These are phyloP conservation scores for Quercus lobata DNA, from an alignment of 331 rosid genomes.

Conservation along the genomic window DNA sequence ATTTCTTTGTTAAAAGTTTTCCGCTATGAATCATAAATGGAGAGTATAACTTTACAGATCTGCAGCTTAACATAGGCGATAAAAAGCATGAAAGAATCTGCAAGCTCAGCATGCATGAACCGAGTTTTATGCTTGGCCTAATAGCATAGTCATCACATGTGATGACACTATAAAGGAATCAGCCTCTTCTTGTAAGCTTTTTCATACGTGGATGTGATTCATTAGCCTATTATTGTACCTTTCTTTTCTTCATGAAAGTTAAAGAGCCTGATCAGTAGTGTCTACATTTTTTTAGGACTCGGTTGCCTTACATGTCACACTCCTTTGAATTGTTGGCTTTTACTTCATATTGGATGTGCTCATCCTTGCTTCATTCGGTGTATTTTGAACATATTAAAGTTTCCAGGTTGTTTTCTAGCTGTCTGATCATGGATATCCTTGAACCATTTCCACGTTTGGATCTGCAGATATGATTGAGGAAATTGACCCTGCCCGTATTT, in stretches of 20 bases:
- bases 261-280: background rate
- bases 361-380: background rate
- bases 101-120: background rate
- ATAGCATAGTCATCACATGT: background rate
- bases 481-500: background rate
- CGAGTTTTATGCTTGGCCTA: background rate
- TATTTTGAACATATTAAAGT: background rate
- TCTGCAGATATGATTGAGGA: background rate
- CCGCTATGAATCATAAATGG: background rate
- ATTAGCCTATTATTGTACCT: no score
- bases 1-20: background rate
- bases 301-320: background rate
- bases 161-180: background rate
- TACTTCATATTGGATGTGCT: background rate
- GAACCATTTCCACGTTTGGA: background rate
- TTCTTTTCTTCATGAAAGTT: background rate
- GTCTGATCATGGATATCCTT: background rate
- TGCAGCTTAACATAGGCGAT: background rate
- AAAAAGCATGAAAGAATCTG: background rate
- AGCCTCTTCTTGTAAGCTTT: background rate
- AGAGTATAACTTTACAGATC: background rate
- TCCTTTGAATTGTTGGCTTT: background rate
- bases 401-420: no score
- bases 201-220: background rate
- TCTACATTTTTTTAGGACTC: background rate